phyloP scores from a whole-genome alignment of 345 rosid species.

The Citrus unshiu region DNA sequence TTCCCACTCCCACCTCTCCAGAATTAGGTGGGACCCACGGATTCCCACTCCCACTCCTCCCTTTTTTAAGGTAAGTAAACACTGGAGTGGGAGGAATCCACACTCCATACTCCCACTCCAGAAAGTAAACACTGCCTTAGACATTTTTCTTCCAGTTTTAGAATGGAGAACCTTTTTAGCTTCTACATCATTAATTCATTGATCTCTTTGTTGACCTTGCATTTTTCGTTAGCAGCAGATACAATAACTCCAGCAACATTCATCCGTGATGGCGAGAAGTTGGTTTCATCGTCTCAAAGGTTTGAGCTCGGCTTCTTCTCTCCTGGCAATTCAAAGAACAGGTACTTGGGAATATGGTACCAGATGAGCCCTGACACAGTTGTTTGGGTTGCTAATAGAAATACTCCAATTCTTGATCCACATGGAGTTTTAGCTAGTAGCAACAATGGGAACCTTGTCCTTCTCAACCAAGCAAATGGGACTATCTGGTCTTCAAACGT shows the following conservation, averaged over 20 bases:
- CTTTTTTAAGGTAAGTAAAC: no score
- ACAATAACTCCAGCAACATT: not conserved
- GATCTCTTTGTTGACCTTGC: not conserved
- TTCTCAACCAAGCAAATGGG: conserved; percentile 12
- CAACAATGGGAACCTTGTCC: conserved; percentile 24
- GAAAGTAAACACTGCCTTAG: no score
- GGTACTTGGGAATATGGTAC: not conserved
- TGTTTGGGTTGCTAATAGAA: conserved; percentile 40
- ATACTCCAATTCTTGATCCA: conserved; percentile 23
- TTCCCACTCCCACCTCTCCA: no score
- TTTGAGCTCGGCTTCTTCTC: not conserved
- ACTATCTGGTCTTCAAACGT: conserved; percentile 31
- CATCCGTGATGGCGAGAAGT: conserved; percentile 8
- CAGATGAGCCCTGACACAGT: conserved; percentile 14
- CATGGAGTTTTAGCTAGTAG: conserved; percentile 24
- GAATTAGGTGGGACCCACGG: no score
- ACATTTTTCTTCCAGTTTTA: no score
- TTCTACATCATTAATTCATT: not conserved
- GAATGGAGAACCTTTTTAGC: not conserved
- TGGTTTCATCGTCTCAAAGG: not conserved
- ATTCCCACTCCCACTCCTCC: no score
- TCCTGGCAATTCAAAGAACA: not conserved
- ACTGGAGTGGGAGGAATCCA: no score
- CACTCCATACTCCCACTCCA: no score
- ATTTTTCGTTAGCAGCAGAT: not conserved